These are phyloP conservation scores for Pseudogymnoascus sp. DNA, from an alignment of 2,329 filamentous ascomycete genomes.

Conservation along the genomic window DNA sequence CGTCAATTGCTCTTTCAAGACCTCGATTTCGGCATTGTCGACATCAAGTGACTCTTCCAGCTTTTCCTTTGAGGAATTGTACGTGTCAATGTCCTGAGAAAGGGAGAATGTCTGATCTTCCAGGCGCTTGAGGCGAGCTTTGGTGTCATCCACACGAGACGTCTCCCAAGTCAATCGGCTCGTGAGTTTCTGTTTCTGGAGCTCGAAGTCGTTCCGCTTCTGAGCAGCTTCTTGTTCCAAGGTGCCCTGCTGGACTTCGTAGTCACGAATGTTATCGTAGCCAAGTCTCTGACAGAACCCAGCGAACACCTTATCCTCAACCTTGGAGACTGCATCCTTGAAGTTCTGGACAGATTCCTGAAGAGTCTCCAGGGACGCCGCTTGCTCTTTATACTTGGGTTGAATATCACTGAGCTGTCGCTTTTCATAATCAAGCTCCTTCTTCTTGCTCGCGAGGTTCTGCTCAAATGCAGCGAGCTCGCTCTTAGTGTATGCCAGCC, in stretches of 20 bases:
- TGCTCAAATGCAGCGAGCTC: constrained; percentile 72
- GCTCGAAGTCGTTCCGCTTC: constrained; percentile 77
- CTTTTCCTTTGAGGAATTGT: constrained; percentile 62
- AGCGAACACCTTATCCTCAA: constrained; percentile 82
- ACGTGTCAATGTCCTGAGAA: constrained; percentile 57
- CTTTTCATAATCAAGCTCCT: constrained; percentile 66
- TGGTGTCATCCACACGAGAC: constrained; percentile 45
- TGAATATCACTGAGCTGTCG: constrained; percentile 65
- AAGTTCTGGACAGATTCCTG: constrained; percentile 46
- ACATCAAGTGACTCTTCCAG: constrained; percentile 66
- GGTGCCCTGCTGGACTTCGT: constrained; percentile 87
- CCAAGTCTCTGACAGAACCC: constrained; percentile 80
- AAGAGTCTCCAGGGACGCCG: constrained; percentile 56
- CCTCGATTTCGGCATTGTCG: constrained; percentile 67
- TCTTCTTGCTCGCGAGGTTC: constrained; percentile 77
- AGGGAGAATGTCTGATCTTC: constrained; percentile 59
- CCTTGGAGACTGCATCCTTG: constrained; percentile 59
- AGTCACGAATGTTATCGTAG: constrained; percentile 82
- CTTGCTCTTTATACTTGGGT: constrained; percentile 69
- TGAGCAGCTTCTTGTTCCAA: constrained; percentile 83
- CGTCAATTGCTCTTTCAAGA: constrained; percentile 63
- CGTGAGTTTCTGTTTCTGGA: constrained; percentile 70
- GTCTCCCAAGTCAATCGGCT: constrained; percentile 50
- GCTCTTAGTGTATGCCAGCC: constrained; percentile 59
- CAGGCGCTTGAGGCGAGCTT: constrained; percentile 59